Percentiles rank a stretch among this genome's conserved stretches.
Evolutionary conservation across 371 early-diverging fungal genomes (phyloP).

Genomic region (Ecytonucleospora hepatopenaei): DNA sequence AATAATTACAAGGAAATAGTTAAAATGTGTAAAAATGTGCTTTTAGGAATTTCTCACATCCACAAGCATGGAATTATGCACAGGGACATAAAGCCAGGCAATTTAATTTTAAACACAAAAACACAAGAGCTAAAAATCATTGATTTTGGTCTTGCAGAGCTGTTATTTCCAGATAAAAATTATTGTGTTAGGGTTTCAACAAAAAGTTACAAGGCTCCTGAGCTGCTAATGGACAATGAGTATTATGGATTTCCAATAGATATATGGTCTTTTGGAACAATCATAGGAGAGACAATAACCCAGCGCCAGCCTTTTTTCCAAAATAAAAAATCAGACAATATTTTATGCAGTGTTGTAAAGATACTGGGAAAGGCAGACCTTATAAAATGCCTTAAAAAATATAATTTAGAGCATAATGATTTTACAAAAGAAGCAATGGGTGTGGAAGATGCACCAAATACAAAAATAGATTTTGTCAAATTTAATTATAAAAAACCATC

Average conservation of each 20-base stretch:
- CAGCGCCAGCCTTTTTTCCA: conserved; percentile 95
- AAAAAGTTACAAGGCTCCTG: conserved; percentile 95
- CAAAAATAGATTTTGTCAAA: conserved; percentile 80
- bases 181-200: conserved; percentile 96
- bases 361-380: conserved; percentile 82
- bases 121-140: conserved; percentile 67
- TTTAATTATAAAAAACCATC: too few species aligned
- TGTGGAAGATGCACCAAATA: conserved; percentile 77
- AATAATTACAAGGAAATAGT: conserved; percentile 82
- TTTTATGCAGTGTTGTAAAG: conserved; percentile 86
- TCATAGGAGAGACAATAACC: conserved; percentile 87
- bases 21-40: conserved; percentile 81
- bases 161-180: conserved; percentile 84
- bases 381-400: conserved; percentile 75
- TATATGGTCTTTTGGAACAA: conserved; percentile 98
- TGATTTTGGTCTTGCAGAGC: conserved; percentile 99
- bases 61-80: conserved; percentile 98
- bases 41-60: conserved; percentile 86
- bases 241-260: conserved; percentile 95
- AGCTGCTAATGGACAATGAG: conserved; percentile 86
- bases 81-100: conserved; percentile 97
- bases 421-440: conserved; percentile 4
- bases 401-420: conserved; percentile 64
- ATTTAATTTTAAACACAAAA: conserved; percentile 90
- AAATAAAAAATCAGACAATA: conserved; percentile 89